Base-by-base conservation (phyloP, 352 stramenopile species). In the Phytophthora aleatoria region DNA sequence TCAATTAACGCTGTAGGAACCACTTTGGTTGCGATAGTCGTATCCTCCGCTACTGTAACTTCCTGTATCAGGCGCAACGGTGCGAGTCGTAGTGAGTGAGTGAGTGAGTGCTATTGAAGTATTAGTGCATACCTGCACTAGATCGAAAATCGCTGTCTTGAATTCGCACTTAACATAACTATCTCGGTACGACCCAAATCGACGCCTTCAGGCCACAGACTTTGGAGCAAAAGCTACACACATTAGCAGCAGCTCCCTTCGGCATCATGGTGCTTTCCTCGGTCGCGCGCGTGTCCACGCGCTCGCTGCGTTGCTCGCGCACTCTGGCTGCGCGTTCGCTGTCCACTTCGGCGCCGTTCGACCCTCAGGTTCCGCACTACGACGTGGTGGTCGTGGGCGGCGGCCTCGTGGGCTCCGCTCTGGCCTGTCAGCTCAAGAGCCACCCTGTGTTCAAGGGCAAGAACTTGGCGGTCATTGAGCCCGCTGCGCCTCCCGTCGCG, bases 371-470 rank as follows among this genome's bases (percentile, higher is more conserved):
- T 27, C 61, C 71, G 52, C 83, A 81, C 69, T 93, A 86, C 60
- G 89, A 96, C 56, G 87, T 95, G 30, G 58, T 95, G 24, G 78
- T 96, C 47, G 85, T 95, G 24, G 89, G 89, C 47, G 89, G 87
- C 52, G 89, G 89, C 61, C 85, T 96, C 50, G 84, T 95, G 50
- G 89, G 89, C 53, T 91, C 81, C 20, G 78, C 87, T 54, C 65
- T 95, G 36, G 89, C 89, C 41, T 94, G 87, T 58, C 76, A 89
- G 67, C 73, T 96, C 64, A 91, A 92, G 73, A 81, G 76, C 57
- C 77, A 82, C 66, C 83, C 85, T 0, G 57, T 90, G 58, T 92
- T 95, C 68, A 84, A 86, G 54, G 83, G 83, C 70, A 92, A 93
- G 76, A 75, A 78, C 54, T 83, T 95, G 33, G 83, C 79, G 0